Percentiles rank a stretch among this genome's conserved stretches.
phyloP scores from a whole-genome alignment of 306 rosid species.

The Mimosa pudica region DNA sequence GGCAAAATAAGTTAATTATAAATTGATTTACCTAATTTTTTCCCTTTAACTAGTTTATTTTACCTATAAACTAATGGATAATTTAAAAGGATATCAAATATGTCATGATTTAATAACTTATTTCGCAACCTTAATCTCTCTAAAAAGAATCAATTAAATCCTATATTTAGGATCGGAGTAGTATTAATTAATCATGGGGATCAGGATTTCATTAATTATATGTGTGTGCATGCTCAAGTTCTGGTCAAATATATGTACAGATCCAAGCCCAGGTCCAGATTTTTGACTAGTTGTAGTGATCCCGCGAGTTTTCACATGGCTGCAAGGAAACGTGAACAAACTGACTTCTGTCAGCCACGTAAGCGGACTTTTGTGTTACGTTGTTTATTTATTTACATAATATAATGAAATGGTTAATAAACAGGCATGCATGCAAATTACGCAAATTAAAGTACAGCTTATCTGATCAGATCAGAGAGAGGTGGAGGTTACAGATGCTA shows the following conservation, averaged over 20 bases:
- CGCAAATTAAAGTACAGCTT: neutral
- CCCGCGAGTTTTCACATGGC: neutral
- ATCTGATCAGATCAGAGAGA: neutral
- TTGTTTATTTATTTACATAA: neutral
- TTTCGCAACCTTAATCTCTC: too few species aligned
- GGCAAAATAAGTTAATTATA: too few species aligned
- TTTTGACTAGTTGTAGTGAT: neutral
- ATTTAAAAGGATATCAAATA: too few species aligned
- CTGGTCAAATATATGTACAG: neutral
- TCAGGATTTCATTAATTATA: neutral
- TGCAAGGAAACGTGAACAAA: neutral
- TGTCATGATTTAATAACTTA: too few species aligned
- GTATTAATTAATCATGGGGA: neutral
- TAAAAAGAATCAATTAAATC: too few species aligned
- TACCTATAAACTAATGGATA: too few species aligned
- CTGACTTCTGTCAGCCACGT: neutral
- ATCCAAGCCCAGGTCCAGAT: neutral
- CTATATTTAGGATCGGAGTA: too few species aligned
- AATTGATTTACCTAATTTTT: too few species aligned
- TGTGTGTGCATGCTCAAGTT: neutral
- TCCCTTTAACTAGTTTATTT: too few species aligned
- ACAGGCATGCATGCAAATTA: neutral
- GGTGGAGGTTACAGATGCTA: neutral
- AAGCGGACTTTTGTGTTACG: neutral
- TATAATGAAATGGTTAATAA: neutral